Conservation (phyloP, 257 asterid genomes). For the Vinca minor region DNA sequence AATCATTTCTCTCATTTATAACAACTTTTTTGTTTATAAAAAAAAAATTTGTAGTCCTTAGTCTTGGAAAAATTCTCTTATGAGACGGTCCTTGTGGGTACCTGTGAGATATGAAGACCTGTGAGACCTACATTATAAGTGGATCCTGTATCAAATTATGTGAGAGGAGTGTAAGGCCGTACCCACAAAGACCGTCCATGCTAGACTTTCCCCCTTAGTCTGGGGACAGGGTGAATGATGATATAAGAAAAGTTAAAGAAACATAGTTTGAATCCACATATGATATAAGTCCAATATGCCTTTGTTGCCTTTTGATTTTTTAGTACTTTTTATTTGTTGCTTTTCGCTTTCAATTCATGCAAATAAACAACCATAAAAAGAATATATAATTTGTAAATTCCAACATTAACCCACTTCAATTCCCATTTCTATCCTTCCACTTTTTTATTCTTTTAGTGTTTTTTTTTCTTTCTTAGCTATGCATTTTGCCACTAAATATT, state of each 20-base stretch:
- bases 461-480: slow-evolving; percentile 10
- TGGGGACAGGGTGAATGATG: slow-evolving; percentile 38
- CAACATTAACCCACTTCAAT: neutral
- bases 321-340: neutral
- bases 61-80: no score
- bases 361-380: no score
- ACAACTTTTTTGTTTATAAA: slow-evolving; percentile 1
- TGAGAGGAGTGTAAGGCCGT: no score
- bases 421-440: neutral
- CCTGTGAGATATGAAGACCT: no score
- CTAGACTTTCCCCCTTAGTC: no score
- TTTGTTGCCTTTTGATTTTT: neutral
- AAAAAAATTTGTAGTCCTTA: slow-evolving; percentile 5
- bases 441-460: slow-evolving; percentile 12
- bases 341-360: slow-evolving; percentile 18
- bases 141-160: no score
- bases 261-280: slow-evolving; percentile 75
- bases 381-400: no score
- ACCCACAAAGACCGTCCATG: no score
- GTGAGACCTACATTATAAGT: no score
- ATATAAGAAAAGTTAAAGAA: slow-evolving; percentile 41
- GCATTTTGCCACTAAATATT: slow-evolving; percentile 3
- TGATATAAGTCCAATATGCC: slow-evolving; percentile 25
- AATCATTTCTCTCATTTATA: slow-evolving; percentile 18
- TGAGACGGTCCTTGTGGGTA: no score